Evolutionary conservation across 1,284 basidiomycete genomes (phyloP).

Genomic region (Microbotryum silenes-acaulis): DNA sequence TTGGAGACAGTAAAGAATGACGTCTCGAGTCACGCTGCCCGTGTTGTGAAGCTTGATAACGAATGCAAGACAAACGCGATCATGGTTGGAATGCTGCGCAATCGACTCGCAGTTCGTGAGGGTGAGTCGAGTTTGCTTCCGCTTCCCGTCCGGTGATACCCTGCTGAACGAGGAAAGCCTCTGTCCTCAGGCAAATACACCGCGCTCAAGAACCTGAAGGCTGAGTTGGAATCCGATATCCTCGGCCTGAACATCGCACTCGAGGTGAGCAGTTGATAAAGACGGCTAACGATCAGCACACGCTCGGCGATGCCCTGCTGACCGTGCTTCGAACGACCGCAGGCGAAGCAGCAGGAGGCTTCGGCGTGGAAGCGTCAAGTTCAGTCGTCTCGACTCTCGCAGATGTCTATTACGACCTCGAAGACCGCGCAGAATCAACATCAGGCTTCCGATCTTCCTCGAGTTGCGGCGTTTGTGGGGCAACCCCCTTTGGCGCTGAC

Average conservation of each 20-base stretch:
- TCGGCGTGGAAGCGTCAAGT: constrained; percentile 27
- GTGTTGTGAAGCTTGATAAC: background rate
- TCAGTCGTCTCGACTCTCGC: too few species aligned
- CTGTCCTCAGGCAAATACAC: constrained; percentile 13
- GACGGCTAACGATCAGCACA: too few species aligned
- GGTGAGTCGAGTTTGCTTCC: constrained; percentile 6
- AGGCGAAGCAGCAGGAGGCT: constrained; percentile 31
- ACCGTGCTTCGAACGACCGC: background rate
- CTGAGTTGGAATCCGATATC: constrained; percentile 26
- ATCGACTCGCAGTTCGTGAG: constrained; percentile 26
- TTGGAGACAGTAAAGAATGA: constrained; percentile 5
- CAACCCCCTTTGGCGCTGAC: too few species aligned
- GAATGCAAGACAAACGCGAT: constrained; percentile 12
- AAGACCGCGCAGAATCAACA: too few species aligned
- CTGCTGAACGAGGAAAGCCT: background rate
- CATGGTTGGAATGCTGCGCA: constrained; percentile 16
- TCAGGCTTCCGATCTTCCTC: too few species aligned
- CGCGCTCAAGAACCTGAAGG: constrained; percentile 24
- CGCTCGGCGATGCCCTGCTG: background rate
- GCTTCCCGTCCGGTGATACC: background rate
- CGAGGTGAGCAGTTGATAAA: constrained; percentile 9
- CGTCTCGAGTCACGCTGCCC: too few species aligned
- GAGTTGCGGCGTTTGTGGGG: too few species aligned
- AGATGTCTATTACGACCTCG: too few species aligned
- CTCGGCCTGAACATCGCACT: constrained; percentile 31